Percentiles rank a stretch among this genome's conserved stretches.
These are phyloP conservation scores for Suillus bovinus DNA, from an alignment of 768 basidiomycete species.

Conservation along the genomic window DNA sequence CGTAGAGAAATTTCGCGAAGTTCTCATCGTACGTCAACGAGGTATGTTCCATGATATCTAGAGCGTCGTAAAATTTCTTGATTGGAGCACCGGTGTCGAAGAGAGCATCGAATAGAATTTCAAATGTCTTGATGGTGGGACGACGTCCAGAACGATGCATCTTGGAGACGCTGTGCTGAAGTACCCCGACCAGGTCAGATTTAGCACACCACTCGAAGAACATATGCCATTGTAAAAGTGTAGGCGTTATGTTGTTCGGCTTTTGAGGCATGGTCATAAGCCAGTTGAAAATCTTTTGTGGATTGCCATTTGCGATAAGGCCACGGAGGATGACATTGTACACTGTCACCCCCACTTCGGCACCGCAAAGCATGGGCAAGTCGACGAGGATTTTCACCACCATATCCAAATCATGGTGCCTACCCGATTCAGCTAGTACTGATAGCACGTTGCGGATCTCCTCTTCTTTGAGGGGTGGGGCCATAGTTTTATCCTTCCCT, in stretches of 20 bases:
- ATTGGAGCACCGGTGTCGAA: constrained; percentile 34
- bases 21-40: constrained; percentile 45
- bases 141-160: constrained; percentile 41
- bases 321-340: constrained; percentile 51
- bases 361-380: constrained; percentile 47
- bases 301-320: constrained; percentile 46
- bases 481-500: not conserved
- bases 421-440: constrained; percentile 51
- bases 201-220: constrained; percentile 45
- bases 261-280: constrained; percentile 52
- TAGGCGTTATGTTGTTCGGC: constrained; percentile 46
- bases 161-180: constrained; percentile 33
- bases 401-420: constrained; percentile 52
- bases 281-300: constrained; percentile 49
- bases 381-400: constrained; percentile 54
- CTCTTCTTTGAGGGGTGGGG: constrained; percentile 14
- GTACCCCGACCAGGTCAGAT: constrained; percentile 25
- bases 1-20: constrained; percentile 41
- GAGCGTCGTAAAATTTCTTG: constrained; percentile 39
- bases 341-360: constrained; percentile 44
- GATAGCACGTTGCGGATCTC: constrained; percentile 43
- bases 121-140: constrained; percentile 49
- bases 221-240: constrained; percentile 54
- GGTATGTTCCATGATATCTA: constrained; percentile 48
- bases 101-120: constrained; percentile 47